phyloP scores from a whole-genome alignment of 2,329 filamentous ascomycete genomes.

The Monilinia fructigena region DNA sequence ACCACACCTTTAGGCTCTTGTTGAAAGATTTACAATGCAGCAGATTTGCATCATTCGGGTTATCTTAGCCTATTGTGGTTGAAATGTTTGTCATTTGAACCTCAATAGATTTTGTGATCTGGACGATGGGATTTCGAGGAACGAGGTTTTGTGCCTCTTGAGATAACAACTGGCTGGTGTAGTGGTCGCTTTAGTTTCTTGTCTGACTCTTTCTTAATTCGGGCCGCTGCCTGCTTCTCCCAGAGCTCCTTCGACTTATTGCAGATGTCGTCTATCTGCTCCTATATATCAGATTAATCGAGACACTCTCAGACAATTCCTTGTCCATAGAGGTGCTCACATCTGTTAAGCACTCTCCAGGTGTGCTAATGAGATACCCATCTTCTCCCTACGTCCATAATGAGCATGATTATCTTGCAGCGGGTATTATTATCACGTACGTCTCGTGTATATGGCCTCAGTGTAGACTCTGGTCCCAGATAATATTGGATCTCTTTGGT shows the following conservation, averaged over 20 bases:
- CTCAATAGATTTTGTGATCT: conserved; percentile 31
- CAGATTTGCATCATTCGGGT: conserved; percentile 7
- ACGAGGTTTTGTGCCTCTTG: conserved; percentile 41
- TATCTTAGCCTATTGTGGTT: conserved; percentile 29
- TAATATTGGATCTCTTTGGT: conserved; percentile 58
- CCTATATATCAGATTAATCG: conserved; percentile 43
- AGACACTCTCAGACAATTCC: conserved; percentile 1
- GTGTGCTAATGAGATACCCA: conserved; percentile 59
- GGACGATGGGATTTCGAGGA: conserved; percentile 27
- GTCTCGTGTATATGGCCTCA: conserved; percentile 56
- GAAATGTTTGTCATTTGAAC: conserved; percentile 30
- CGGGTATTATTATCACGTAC: conserved; percentile 43
- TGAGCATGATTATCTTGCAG: conserved; percentile 31
- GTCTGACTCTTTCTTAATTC: conserved; percentile 45
- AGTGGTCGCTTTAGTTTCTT: conserved; percentile 56
- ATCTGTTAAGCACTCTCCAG: conserved; percentile 58
- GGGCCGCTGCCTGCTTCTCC: conserved; percentile 55
- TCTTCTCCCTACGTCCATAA: conserved; percentile 52
- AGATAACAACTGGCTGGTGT: conserved; percentile 55
- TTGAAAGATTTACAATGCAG: neutral
- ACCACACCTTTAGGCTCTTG: conserved; percentile 9
- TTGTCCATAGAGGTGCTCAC: conserved; percentile 44
- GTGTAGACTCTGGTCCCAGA: conserved; percentile 57
- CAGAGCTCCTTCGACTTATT: conserved; percentile 57
- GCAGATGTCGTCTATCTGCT: conserved; percentile 64